These are phyloP conservation scores for Leishmania gerbilli DNA, from an alignment of 208 protist genomes.

Conservation along the genomic window DNA sequence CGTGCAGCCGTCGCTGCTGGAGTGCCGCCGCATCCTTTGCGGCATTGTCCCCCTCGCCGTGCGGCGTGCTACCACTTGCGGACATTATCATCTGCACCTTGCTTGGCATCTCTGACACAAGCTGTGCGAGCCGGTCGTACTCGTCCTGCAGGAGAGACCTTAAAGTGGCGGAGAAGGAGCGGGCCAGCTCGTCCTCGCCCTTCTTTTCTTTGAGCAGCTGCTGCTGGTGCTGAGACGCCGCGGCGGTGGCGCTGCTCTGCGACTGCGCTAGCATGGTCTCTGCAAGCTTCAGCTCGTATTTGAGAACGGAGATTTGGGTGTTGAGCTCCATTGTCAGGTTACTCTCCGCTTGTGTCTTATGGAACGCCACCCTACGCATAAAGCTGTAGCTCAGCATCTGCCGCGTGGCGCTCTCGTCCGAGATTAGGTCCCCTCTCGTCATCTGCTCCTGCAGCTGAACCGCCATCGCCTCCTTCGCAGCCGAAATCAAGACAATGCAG, in stretches of 20 bases:
- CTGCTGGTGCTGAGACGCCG: neutral
- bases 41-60: neutral
- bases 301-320: constrained; percentile 19
- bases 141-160: constrained; percentile 29
- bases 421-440: neutral
- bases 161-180: constrained; percentile 14
- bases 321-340: constrained; percentile 23
- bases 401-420: constrained; percentile 7
- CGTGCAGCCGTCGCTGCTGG: constrained; percentile 5
- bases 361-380: constrained; percentile 10
- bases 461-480: constrained; percentile 10
- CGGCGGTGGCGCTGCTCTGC: neutral
- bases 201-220: constrained; percentile 17
- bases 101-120: constrained; percentile 39
- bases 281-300: constrained; percentile 26
- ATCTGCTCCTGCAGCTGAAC: constrained; percentile 23
- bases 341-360: constrained; percentile 7
- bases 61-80: neutral
- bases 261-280: constrained; percentile 20
- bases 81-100: constrained; percentile 17
- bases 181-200: constrained; percentile 20
- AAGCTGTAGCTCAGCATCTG: constrained; percentile 11
- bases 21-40: neutral
- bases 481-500: neutral
- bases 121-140: constrained; percentile 26